These are phyloP conservation scores for Microthlaspi erraticum DNA, from an alignment of 345 rosid species.

Conservation along the genomic window DNA sequence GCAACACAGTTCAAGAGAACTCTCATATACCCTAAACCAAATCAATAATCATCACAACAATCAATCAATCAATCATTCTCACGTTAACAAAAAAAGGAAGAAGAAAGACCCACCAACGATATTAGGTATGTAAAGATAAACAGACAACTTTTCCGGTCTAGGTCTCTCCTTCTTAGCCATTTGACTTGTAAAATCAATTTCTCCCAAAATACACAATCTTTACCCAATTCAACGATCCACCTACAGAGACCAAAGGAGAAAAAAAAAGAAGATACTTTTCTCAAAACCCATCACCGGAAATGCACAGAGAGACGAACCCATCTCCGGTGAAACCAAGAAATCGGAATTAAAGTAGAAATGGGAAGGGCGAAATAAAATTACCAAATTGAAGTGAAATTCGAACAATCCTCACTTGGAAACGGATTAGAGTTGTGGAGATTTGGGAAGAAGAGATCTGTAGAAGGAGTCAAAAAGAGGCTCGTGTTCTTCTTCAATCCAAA, in stretches of 20 bases:
- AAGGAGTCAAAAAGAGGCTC: conserved; percentile 2
- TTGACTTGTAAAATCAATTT: conserved; percentile 8
- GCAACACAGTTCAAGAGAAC: conserved; percentile 85
- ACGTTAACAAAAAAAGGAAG: not conserved
- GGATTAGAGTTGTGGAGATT: conserved; percentile 1
- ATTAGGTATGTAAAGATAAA: conserved; percentile 90
- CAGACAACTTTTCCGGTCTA: conserved; percentile 64
- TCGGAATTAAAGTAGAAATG: not conserved
- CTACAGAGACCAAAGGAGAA: conserved; percentile 21
- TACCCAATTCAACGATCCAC: conserved; percentile 31
- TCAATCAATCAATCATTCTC: not conserved
- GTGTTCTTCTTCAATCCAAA: conserved; percentile 28
- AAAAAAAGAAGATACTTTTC: not conserved
- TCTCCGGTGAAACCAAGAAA: conserved; percentile 18
- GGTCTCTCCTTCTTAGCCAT: conserved; percentile 75
- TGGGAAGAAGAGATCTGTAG: conserved; percentile 31
- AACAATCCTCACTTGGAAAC: conserved; percentile 24
- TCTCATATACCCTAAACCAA: conserved; percentile 70
- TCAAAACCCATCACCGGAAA: conserved; percentile 29
- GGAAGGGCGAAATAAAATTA: not conserved
- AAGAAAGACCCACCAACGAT: conserved; percentile 70
- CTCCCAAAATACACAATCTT: not conserved
- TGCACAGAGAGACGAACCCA: conserved; percentile 23
- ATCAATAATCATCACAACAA: conserved; percentile 27
- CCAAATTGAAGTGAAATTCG: conserved; percentile 14